Evolutionary conservation across 2,329 filamentous ascomycete species (phyloP), one percentile per base, ranked within the genome.

Genomic region (Calonectria fujianensis): DNA sequence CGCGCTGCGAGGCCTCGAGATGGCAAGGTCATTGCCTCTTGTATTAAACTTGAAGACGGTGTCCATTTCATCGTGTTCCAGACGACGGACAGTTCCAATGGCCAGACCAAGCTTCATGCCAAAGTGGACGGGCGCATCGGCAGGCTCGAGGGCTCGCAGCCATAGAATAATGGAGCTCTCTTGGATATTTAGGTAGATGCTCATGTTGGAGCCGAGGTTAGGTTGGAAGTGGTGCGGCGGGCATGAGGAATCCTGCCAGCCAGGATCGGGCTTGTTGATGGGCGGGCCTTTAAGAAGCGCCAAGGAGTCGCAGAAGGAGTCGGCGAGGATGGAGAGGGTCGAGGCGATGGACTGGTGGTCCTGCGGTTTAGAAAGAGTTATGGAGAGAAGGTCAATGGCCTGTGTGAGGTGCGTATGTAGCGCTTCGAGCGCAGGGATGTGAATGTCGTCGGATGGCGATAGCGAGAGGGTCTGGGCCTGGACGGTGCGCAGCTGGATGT

Each of bases 1-100:
- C 35, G 77, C 80, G 69, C 75, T 79, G 48, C 76, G 80, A 61
- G 74, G 76, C 74, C 70, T 80, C 16, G 78, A 80, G 37, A 80
- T 80, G 14, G 81, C 81, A 29, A 73, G 63, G 32, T 80, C 81
- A 54, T 81, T 82, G 32, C 84, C 84, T 13, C 77, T 77, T n/a
- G 83, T 79, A 61, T 85, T 85, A 79, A 90, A 98, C 5, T 87
- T 88, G 84, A 98, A 98, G 0, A 94, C 87, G 48, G 92, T 90
- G 74, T 96, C 94, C 76, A 93, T 92, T 85, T 98, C 96, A 84
- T 96, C 94, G 83, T 96, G 94, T 78, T 93, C 92, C 2, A 93
- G 88, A 24, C 92, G 88, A 13, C 92, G 87, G 16, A 91, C 84
- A 0, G 91, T 93, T 52, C 92, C 91, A 75, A 93, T 95, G 78